phyloP scores from a whole-genome alignment of 208 protist species.

The Leishmania braziliensis region DNA sequence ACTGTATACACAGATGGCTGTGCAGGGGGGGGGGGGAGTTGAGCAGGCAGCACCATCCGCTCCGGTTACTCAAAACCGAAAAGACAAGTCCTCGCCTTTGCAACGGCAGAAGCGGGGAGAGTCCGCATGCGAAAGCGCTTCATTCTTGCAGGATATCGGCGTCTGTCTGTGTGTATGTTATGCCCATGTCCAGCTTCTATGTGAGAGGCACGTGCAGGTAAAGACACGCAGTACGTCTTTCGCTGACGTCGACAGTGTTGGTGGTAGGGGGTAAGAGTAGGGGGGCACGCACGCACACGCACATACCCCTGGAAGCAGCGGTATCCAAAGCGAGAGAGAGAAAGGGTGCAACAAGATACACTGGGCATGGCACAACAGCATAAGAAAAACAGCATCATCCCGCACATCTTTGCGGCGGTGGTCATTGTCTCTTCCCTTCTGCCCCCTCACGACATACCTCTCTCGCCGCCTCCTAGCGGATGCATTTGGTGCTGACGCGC shows the following conservation, averaged over 20 bases:
- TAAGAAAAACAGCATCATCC: not conserved
- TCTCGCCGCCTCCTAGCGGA: conserved; percentile 5
- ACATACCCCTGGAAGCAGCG: not conserved
- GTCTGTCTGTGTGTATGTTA: not conserved
- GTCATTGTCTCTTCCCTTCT: not conserved
- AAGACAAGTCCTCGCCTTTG: not conserved
- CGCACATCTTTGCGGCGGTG: not conserved
- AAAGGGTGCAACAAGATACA: not conserved
- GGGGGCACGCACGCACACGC: not conserved
- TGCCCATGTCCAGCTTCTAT: not conserved
- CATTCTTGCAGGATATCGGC: not conserved
- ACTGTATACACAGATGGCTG: not conserved
- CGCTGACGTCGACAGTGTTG: not conserved
- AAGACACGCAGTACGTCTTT: not conserved
- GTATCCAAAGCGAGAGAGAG: not conserved
- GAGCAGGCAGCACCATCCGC: not conserved
- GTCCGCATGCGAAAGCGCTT: not conserved
- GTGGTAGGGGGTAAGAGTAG: not conserved
- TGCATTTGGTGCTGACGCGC: conserved; percentile 23
- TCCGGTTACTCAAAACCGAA: not conserved
- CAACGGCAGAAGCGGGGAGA: not conserved
- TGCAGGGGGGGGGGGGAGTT: not conserved
- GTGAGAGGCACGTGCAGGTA: not conserved
- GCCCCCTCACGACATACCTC: not conserved
- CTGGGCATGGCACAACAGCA: not conserved